Base-by-base conservation (phyloP, 257 asterid species). In the Petunia secreta region DNA sequence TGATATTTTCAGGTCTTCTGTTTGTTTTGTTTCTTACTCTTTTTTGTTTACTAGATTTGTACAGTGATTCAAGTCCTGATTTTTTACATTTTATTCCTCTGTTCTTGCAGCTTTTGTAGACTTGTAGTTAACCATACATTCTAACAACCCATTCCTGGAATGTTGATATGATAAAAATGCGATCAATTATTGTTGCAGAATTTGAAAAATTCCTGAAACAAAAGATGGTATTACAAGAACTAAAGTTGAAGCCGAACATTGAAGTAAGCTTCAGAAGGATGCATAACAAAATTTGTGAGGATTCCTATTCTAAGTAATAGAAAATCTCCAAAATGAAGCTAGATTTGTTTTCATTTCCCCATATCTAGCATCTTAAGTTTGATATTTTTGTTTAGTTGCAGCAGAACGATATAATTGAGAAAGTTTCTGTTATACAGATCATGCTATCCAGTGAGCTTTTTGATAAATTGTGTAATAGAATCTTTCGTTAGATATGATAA, bases 211-310 rank as follows among this genome's bases (percentile, higher is more conserved):
- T 63, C 93, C 94, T 6, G 97, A 89, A 82, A 81, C 89, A 38
- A 83, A 91, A 89, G 89, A 91, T 4, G 94, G 93, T 10, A 85
- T 92, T 54, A 40, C 92, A 55, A 87, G 90, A 88, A 91, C 91
- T 25, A 75, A 92, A 8, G 86, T 82, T 40, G 98, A 94, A 83
- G 89, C 91, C 13, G 96, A 87, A 81, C 79, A 63, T 83, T 94
- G 82, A 94, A 91, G 65, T 85, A 90, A 80, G 87, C 89, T 80
- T 89, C 97, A 71, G 97, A 92, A 85, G 87, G 90, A 46, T 94
- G 97, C 78, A 87, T 85, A 84, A 91, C 92, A 50, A 89, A 80
- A 57, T 83, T 87, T 81, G 98, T 94, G 85, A 91, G 97, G 87
- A 44, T 55, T 46, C 53, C 71, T 6, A 69, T 54, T 63, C 71